Base-by-base conservation (phyloP, 208 protist genomes). In the Acanthamoeba triangularis region DNA sequence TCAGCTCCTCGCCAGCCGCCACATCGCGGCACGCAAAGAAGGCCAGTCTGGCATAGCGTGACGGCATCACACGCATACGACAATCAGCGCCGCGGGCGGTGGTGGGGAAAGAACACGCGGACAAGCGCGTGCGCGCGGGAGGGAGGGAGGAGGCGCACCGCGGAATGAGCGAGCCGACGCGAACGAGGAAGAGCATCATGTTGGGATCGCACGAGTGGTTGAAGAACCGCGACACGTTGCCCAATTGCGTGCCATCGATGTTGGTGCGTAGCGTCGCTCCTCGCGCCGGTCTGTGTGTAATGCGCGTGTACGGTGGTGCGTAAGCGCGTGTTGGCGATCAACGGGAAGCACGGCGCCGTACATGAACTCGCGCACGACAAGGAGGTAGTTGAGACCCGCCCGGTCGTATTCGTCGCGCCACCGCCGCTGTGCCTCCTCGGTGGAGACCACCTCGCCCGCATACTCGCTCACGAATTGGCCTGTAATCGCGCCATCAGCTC, bases 151-250 rank as follows among this genome's bases (percentile, higher is more conserved):
- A 7, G 18, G 33, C 37, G 20, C 47, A 87, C 78, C 78, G 78
- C 1, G 78, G 85, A 6, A 92, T 52, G n/a, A 92, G 30, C 56
- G 85, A 94, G 2, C 35, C 52, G 18, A 84, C n/a, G 28, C 67
- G 74, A 8, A 94, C 91, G 52, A 87, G 67, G 88, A 94, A 85
- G 18, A 94, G 47, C 28, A 14, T 3, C 49, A 94, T 14, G 74
- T 94, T 94, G 33, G 91, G 91, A 1, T n/a, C 41, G 69, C 91
- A 94, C n/a, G 91, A 94, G 47, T 94, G 91, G 35, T 94, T 94
- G 91, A 85, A 84, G 54, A 94, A 94, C 2, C 91, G 91, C 6
- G 67, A 41, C 13, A 84, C 91, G 37, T 94, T 94, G 23, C 91
- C 91, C 25, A 49, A 20, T 3, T n/a, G 67, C 20, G 63, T 76